A percentile compares a stretch with the other conserved stretches of the same genome.
Conservation (phyloP, 257 asterid genomes). For the Ophiorrhiza pumila region DNA sequence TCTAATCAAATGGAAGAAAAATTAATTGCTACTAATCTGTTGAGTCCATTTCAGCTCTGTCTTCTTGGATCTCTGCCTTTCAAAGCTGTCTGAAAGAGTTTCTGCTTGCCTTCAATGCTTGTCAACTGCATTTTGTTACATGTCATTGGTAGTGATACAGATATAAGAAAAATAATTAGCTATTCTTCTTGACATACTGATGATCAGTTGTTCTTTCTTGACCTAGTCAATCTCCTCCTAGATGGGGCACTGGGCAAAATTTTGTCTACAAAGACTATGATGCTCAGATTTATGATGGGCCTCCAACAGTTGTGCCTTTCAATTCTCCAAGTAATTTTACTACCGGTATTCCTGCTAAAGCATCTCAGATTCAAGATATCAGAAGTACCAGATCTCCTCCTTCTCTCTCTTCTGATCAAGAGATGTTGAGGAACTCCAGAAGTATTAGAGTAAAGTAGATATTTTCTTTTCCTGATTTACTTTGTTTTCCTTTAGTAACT, state of each 20-base stretch:
- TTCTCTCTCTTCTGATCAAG: conserved; percentile 37
- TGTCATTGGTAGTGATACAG: not conserved
- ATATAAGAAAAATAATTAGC: not conserved
- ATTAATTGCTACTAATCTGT: not conserved
- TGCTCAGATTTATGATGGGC: conserved; percentile 38
- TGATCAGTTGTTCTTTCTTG: conserved; percentile 17
- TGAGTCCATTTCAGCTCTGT: not conserved
- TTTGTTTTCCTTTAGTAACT: not conserved
- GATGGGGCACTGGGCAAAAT: conserved; percentile 34
- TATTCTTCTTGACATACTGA: conserved; percentile 10
- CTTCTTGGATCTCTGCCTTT: not conserved
- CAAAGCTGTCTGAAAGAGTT: not conserved
- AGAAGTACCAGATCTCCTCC: conserved; percentile 38
- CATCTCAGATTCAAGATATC: conserved; percentile 31
- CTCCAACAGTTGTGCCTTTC: conserved; percentile 33
- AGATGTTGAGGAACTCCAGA: conserved; percentile 30
- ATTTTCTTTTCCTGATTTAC: conserved; percentile 3
- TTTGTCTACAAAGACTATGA: conserved; percentile 29
- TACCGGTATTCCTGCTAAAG: conserved; percentile 23
- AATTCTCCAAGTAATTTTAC: conserved; percentile 27
- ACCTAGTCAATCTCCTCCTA: conserved; percentile 37
- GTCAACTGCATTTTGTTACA: not conserved
- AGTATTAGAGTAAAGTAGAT: conserved; percentile 37
- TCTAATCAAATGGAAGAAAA: not conserved
- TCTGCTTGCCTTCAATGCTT: not conserved